These are phyloP conservation scores for Peribolospora kevripleyi DNA, from an alignment of 768 basidiomycete species.

Conservation along the genomic window DNA sequence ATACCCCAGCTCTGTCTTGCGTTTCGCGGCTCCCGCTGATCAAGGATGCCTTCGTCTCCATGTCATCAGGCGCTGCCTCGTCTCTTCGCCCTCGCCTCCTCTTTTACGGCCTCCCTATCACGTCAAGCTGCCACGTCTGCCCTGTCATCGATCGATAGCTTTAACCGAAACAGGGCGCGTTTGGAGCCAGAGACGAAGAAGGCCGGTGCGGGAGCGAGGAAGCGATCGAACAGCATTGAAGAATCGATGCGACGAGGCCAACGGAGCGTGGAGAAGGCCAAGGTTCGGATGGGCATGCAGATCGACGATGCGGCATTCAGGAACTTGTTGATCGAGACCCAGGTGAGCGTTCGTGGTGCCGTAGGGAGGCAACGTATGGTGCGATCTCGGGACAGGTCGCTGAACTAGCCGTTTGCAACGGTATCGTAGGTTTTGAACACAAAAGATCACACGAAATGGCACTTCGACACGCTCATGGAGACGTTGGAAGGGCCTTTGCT, in stretches of 20 bases:
- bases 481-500: slow-evolving; percentile 76
- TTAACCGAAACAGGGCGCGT: slow-evolving; percentile 65
- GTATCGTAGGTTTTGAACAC: slow-evolving; percentile 47
- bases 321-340: slow-evolving; percentile 55
- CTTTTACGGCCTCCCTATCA: slow-evolving; percentile 50
- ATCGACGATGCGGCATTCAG: slow-evolving; percentile 92
- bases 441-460: slow-evolving; percentile 80
- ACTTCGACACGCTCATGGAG: slow-evolving; percentile 64
- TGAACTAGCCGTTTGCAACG: background rate
- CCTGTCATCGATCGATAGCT: slow-evolving; percentile 67
- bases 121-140: slow-evolving; percentile 63
- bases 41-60: background rate
- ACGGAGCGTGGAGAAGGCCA: slow-evolving; percentile 68
- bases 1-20: background rate
- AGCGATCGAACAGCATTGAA: slow-evolving; percentile 30
- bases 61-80: slow-evolving; percentile 44
- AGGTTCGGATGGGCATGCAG: slow-evolving; percentile 69
- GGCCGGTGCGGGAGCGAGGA: slow-evolving; percentile 25
- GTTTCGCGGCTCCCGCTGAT: background rate
- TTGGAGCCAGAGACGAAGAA: slow-evolving; percentile 19
- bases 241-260: slow-evolving; percentile 71
- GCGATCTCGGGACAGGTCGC: background rate
- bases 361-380: background rate
- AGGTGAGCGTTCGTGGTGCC: slow-evolving; percentile 27
- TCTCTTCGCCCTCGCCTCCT: slow-evolving; percentile 53